Evolutionary conservation across 176 grass and related monocot species (phyloP), one percentile per base, ranked within the genome.

Genomic region (Juncus inflexus): DNA sequence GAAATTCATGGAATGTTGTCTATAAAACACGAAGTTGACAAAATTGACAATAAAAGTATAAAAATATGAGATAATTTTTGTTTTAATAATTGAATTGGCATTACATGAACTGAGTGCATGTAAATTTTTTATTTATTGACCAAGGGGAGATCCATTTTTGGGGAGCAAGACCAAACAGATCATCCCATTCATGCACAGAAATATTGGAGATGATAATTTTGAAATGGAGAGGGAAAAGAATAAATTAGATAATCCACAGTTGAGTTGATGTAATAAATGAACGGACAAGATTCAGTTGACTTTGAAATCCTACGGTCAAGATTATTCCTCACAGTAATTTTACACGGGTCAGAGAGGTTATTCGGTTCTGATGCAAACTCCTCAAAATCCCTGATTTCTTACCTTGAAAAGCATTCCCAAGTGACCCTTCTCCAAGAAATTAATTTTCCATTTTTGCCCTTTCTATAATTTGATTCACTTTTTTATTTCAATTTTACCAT

Each of bases 391-490:
- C 1, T 28, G 19, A 28, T 28, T 28, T 28, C 19, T 28, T 28
- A 28, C 19, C 19, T 28, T 40, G 41, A 42, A 12, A 63, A 12
- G 61, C 60, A 63, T 63, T 43, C 14, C 9, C 15, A 36, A 50
- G 63, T 28, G 65, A 67, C 65, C 65, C 49, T 54, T 9, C 49
- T 67, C 65, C 65, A 54, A 67, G 49, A 67, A 67, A 67, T 12
- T 53, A 54, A 2, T 67, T n/a, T n/a, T n/a, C n/a, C n/a, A n/a
- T n/a, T n/a, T n/a, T n/a, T n/a, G n/a, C n/a, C n/a, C n/a, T n/a
- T n/a, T n/a, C n/a, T n/a, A n/a, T n/a, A n/a, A n/a, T n/a, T n/a
- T n/a, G n/a, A n/a, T n/a, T n/a, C n/a, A n/a, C n/a, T n/a, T n/a
- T n/a, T n/a, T n/a, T n/a, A n/a, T n/a, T n/a, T n/a, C n/a, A n/a